A percentile compares a stretch with the other conserved stretches of the same genome.
Evolutionary conservation across 352 stramenopile genomes (phyloP).

Genomic region (Phytophthora tentaculata): DNA sequence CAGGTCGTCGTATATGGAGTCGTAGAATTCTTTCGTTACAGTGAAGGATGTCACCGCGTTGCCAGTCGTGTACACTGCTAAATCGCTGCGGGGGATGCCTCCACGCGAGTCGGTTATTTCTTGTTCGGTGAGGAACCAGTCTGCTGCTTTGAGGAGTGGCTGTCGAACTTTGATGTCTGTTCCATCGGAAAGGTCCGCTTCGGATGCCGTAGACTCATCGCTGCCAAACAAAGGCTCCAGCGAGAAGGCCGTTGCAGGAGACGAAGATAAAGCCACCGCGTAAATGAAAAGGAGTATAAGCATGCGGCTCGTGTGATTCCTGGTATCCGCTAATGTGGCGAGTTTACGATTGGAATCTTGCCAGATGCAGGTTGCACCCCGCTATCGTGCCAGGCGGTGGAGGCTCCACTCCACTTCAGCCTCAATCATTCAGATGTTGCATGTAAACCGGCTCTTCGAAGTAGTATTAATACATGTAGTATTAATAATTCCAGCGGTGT

Average conservation of each 20-base stretch:
- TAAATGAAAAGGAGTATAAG: constrained; percentile 6
- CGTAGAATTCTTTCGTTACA: constrained; percentile 56
- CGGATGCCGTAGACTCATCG: background rate
- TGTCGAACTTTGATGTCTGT: constrained; percentile 39
- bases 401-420: no score
- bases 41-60: constrained; percentile 55
- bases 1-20: constrained; percentile 51
- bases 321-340: no score
- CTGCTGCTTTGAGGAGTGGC: constrained; percentile 44
- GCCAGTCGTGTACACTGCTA: constrained; percentile 39
- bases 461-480: no score
- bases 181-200: constrained; percentile 25
- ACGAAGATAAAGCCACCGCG: background rate
- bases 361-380: no score
- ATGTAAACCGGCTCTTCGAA: no score
- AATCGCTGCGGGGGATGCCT: constrained; percentile 43
- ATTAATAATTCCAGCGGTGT: no score
- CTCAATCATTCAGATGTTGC: no score
- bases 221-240: constrained; percentile 2
- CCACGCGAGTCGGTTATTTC: constrained; percentile 56
- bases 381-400: no score
- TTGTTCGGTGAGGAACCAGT: constrained; percentile 62
- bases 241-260: constrained; percentile 1
- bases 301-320: constrained; percentile 5
- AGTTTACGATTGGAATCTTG: background rate